These are phyloP conservation scores for Hymenoscyphus albidus DNA, from an alignment of 2,329 filamentous ascomycete species.

Conservation along the genomic window DNA sequence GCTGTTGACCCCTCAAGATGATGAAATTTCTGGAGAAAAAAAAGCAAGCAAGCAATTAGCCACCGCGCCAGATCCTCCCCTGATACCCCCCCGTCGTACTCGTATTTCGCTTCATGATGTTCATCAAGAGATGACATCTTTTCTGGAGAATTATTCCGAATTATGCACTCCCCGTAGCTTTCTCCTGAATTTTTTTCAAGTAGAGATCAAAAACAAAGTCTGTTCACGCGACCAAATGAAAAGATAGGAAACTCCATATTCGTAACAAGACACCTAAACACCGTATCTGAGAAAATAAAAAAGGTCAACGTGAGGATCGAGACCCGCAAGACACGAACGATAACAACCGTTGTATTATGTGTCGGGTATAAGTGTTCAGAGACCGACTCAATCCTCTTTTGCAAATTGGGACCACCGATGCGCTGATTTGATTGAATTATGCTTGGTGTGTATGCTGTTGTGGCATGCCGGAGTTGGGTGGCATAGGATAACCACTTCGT, in stretches of 20 bases:
- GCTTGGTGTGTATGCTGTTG: conserved; percentile 80
- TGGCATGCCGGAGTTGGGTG: conserved; percentile 71
- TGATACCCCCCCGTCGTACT: background rate
- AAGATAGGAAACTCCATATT: conserved; percentile 23
- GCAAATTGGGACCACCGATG: conserved; percentile 24
- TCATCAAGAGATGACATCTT: conserved; percentile 8
- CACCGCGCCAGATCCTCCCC: background rate
- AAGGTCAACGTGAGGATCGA: conserved; percentile 25
- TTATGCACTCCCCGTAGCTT: conserved; percentile 25
- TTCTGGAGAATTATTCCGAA: conserved; percentile 25
- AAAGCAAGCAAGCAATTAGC: background rate
- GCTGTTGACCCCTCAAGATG: background rate
- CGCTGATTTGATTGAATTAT: conserved; percentile 40
- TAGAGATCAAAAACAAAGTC: conserved; percentile 16
- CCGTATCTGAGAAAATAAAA: conserved; percentile 24
- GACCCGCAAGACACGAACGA: conserved; percentile 32
- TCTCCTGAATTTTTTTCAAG: conserved; percentile 22
- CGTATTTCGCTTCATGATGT: background rate
- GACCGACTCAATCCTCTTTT: conserved; percentile 29
- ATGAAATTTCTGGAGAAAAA: background rate
- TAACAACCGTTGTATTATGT: conserved; percentile 42
- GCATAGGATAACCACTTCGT: conserved; percentile 73
- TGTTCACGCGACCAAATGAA: conserved; percentile 18
- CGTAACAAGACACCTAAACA: conserved; percentile 31
- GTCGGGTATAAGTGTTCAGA: conserved; percentile 54